Evolutionary conservation across 352 stramenopile genomes (phyloP).

Genomic region (Pythium aphanidermatum): DNA sequence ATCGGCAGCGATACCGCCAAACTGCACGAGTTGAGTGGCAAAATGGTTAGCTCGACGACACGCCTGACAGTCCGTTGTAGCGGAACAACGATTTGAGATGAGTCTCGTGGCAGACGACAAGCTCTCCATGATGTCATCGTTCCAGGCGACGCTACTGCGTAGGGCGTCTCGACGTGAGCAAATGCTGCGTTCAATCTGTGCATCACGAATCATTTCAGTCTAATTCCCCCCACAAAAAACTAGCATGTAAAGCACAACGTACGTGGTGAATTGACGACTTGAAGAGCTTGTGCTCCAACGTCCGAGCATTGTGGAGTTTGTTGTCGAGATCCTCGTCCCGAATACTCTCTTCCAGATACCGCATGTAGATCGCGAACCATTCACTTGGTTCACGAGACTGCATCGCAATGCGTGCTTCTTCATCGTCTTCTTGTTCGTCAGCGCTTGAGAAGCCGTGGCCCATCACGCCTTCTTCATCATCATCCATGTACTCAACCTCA

Average conservation of each 20-base stretch:
- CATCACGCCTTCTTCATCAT: slow-evolving; percentile 71
- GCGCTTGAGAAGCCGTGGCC: slow-evolving; percentile 38
- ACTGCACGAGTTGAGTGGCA: slow-evolving; percentile 45
- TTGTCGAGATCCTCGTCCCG: slow-evolving; percentile 51
- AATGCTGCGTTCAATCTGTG: slow-evolving; percentile 65
- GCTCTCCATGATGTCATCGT: slow-evolving; percentile 54
- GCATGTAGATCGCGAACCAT: slow-evolving; percentile 83
- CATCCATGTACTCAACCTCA: slow-evolving; percentile 85
- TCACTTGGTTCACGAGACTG: slow-evolving; percentile 56
- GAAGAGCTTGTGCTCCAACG: slow-evolving; percentile 43
- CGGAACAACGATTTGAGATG: slow-evolving; percentile 23
- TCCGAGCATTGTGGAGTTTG: slow-evolving; percentile 39
- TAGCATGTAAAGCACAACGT: slow-evolving; percentile 16
- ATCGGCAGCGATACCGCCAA: slow-evolving; percentile 56
- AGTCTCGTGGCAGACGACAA: slow-evolving; percentile 38
- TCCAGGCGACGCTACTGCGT: slow-evolving; percentile 62
- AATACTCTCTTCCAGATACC: slow-evolving; percentile 74
- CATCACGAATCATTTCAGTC: background rate
- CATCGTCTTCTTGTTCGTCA: slow-evolving; percentile 31
- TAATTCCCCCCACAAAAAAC: slow-evolving; percentile 1
- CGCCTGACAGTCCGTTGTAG: slow-evolving; percentile 53
- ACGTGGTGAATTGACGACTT: slow-evolving; percentile 50
- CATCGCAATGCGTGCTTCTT: slow-evolving; percentile 32
- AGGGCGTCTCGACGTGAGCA: slow-evolving; percentile 67
- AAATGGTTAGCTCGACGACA: slow-evolving; percentile 69